A percentile compares a stretch with the other conserved stretches of the same genome.
These are phyloP conservation scores for Graphilbum sp. DNA, from an alignment of 2,329 filamentous ascomycete species.

Conservation along the genomic window DNA sequence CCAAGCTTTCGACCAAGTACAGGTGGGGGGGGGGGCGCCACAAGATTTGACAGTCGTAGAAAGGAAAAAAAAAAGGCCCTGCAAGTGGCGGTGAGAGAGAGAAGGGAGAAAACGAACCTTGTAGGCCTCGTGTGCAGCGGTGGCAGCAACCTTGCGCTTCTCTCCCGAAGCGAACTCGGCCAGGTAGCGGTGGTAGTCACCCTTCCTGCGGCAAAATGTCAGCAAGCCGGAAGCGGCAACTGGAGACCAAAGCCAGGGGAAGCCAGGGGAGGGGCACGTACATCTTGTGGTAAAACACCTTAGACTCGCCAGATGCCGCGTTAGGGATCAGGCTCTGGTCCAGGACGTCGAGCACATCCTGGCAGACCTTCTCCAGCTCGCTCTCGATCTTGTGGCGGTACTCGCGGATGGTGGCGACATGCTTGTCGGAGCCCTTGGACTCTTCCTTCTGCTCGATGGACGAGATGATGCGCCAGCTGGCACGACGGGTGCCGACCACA, in stretches of 20 bases:
- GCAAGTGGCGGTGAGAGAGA: too few species aligned
- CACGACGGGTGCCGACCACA: conserved; percentile 90
- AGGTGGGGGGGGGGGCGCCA: too few species aligned
- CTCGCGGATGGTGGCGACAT: conserved; percentile 87
- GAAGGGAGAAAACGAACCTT: conserved; percentile 35
- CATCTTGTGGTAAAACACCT: conserved; percentile 99
- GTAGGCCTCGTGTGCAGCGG: conserved; percentile 93
- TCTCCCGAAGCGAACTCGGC: conserved; percentile 92
- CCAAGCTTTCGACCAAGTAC: too few species aligned
- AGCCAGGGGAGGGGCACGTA: conserved; percentile 20
- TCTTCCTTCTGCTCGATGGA: conserved; percentile 99
- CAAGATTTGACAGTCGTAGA: too few species aligned
- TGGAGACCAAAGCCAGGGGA: background rate
- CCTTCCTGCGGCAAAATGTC: conserved; percentile 53
- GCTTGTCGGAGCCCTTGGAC: conserved; percentile 89
- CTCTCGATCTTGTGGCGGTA: conserved; percentile 98
- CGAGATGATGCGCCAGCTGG: conserved; percentile 95
- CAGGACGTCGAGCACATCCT: conserved; percentile 89
- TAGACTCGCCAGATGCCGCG: conserved; percentile 89
- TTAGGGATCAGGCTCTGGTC: conserved; percentile 89
- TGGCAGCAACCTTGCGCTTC: conserved; percentile 86
- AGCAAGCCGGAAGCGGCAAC: background rate
- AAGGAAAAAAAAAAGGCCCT: too few species aligned
- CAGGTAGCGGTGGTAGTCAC: conserved; percentile 97
- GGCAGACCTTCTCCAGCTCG: conserved; percentile 94